These are phyloP conservation scores for Nidula niveotomentosa DNA, from an alignment of 1,284 basidiomycete species.

Conservation along the genomic window DNA sequence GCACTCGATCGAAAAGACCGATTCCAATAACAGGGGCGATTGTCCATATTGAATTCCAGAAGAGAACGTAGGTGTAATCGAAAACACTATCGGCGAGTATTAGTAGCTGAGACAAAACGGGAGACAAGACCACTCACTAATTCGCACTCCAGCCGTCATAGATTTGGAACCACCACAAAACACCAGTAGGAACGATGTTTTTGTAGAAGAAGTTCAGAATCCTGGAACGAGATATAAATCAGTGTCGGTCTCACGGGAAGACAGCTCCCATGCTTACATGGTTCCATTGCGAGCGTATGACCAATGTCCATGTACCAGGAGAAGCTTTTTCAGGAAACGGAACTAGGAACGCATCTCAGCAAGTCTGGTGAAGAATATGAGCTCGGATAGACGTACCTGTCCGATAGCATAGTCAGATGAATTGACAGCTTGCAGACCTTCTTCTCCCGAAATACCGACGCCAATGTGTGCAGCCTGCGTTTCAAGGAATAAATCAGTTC, in stretches of 20 bases:
- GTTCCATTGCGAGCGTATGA: constrained; percentile 91
- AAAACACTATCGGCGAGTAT: constrained; percentile 54
- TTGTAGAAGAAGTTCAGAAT: constrained; percentile 99
- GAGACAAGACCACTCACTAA: constrained; percentile 58
- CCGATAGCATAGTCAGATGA: constrained; percentile 94
- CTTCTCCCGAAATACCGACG: constrained; percentile 91
- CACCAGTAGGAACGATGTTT: constrained; percentile 94
- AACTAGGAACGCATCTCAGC: constrained; percentile 47
- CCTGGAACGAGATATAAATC: constrained; percentile 43
- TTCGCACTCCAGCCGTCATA: constrained; percentile 96
- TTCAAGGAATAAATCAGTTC: constrained; percentile 17
- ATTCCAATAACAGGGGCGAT: constrained; percentile 89
- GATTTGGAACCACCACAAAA: constrained; percentile 98
- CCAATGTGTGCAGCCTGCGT: constrained; percentile 86
- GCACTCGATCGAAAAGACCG: constrained; percentile 89
- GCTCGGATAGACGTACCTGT: constrained; percentile 51
- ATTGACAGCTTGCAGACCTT: constrained; percentile 94
- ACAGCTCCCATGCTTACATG: constrained; percentile 51
- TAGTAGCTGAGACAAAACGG: neutral
- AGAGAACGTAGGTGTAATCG: constrained; percentile 89
- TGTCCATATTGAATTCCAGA: constrained; percentile 98
- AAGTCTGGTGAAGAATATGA: neutral
- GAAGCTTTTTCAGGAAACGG: constrained; percentile 82
- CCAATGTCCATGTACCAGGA: constrained; percentile 97
- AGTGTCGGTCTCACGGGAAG: neutral